phyloP scores from a whole-genome alignment of 345 rosid genomes.

The Diplotaxis tenuifolia region DNA sequence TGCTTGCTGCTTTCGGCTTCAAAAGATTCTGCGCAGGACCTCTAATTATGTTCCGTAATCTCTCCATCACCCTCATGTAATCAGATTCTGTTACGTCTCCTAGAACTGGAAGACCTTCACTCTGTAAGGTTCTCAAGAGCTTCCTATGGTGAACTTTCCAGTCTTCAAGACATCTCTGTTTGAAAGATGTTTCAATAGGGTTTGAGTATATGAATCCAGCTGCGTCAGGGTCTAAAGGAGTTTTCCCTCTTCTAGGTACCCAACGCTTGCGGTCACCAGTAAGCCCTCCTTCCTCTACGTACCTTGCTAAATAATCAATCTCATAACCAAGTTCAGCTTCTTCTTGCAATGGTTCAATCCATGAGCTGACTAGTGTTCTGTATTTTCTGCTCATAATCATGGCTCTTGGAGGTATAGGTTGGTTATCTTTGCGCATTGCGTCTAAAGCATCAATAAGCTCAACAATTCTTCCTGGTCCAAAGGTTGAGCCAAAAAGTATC shows the following conservation, averaged over 20 bases:
- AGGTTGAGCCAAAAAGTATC: conserved; percentile 6
- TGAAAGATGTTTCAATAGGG: conserved; percentile 91
- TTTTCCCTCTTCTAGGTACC: conserved; percentile 94
- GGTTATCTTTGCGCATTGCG: conserved; percentile 79
- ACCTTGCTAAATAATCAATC: conserved; percentile 89
- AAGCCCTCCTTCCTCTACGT: conserved; percentile 87
- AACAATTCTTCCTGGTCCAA: conserved; percentile 78
- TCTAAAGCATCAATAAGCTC: conserved; percentile 90
- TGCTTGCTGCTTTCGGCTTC: conserved; percentile 98
- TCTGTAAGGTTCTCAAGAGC: conserved; percentile 61
- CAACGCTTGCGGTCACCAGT: conserved; percentile 98
- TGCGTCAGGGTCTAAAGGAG: conserved; percentile 94
- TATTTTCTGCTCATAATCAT: conserved; percentile 94
- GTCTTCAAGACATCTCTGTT: conserved; percentile 82
- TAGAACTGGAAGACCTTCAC: conserved; percentile 72
- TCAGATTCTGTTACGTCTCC: conserved; percentile 84
- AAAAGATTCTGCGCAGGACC: conserved; percentile 77
- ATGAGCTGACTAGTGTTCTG: conserved; percentile 89
- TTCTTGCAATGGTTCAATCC: conserved; percentile 97
- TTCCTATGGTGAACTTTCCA: conserved; percentile 72
- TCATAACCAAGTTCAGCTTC: conserved; percentile 95
- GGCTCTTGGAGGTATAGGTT: conserved; percentile 83
- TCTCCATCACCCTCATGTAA: conserved; percentile 71
- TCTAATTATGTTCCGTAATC: conserved; percentile 66
- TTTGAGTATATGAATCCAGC: conserved; percentile 80